phyloP scores from a whole-genome alignment of 2,329 filamentous ascomycete species.

The Septoria petroselini region DNA sequence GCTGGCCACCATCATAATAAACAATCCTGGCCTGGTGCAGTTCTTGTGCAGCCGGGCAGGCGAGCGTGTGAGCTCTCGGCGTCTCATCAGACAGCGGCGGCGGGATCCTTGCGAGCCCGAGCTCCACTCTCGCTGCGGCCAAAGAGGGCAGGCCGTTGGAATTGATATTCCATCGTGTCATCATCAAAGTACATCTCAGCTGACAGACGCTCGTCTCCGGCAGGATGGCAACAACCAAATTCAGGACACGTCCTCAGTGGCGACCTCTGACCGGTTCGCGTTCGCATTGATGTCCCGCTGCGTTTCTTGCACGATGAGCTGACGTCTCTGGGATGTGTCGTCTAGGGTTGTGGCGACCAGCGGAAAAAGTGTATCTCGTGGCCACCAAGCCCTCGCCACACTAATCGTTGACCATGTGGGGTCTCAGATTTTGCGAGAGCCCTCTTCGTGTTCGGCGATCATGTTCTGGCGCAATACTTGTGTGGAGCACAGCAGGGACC shows the following conservation, averaged over 20 bases:
- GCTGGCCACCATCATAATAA: too few species aligned
- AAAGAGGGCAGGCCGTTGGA: slow-evolving; percentile 8
- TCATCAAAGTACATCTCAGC: slow-evolving; percentile 7
- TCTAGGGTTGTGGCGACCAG: too few species aligned
- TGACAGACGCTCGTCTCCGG: slow-evolving; percentile 3
- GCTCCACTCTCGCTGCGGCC: slow-evolving; percentile 1
- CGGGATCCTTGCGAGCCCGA: slow-evolving; percentile 1
- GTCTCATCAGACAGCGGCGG: not conserved
- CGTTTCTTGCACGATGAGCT: not conserved
- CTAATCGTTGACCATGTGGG: slow-evolving; percentile 11
- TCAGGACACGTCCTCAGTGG: slow-evolving; percentile 3
- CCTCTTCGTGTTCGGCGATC: slow-evolving; percentile 9
- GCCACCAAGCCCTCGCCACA: not conserved
- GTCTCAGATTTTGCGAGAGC: slow-evolving; percentile 7
- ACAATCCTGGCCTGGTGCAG: too few species aligned
- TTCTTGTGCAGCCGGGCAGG: not conserved
- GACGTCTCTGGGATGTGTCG: too few species aligned
- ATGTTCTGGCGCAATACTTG: slow-evolving; percentile 15
- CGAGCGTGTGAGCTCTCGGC: not conserved
- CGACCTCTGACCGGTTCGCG: not conserved
- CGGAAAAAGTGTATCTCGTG: slow-evolving; percentile 9
- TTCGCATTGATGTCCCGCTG: too few species aligned
- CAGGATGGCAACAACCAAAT: slow-evolving; percentile 7
- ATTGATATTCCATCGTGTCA: not conserved
- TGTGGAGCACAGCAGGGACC: slow-evolving; percentile 6